A percentile compares a stretch with the other conserved stretches of the same genome.
These are phyloP conservation scores for Biscogniauxia sp. DNA, from an alignment of 2,329 filamentous ascomycete species.

Conservation along the genomic window DNA sequence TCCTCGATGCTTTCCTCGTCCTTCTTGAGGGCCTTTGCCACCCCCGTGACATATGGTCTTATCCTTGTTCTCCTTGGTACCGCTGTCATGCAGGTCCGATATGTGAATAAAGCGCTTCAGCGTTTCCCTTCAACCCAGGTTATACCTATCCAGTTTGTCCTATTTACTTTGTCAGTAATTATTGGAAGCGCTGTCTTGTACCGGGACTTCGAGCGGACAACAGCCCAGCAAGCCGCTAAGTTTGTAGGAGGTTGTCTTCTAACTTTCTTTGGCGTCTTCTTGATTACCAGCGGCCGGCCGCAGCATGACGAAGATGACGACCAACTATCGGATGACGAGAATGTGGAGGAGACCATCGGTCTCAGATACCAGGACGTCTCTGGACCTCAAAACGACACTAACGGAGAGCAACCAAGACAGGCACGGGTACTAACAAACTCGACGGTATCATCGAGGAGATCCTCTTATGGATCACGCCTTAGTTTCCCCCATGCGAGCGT, in stretches of 20 bases:
- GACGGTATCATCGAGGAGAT: slow-evolving; percentile 41
- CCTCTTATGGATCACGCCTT: slow-evolving; percentile 46
- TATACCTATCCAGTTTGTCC: slow-evolving; percentile 95
- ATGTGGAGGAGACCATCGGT: slow-evolving; percentile 63
- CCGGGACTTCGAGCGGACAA: slow-evolving; percentile 87
- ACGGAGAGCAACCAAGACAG: slow-evolving; percentile 18
- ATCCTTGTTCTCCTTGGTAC: slow-evolving; percentile 75
- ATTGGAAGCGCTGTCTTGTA: slow-evolving; percentile 91
- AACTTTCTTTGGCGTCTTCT: slow-evolving; percentile 95
- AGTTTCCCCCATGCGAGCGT: slow-evolving; percentile 41
- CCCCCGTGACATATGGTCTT: slow-evolving; percentile 88
- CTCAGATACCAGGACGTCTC: slow-evolving; percentile 46
- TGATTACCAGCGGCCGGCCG: slow-evolving; percentile 84
- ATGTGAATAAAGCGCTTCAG: slow-evolving; percentile 84
- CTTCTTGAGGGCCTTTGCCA: slow-evolving; percentile 83
- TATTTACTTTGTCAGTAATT: slow-evolving; percentile 95
- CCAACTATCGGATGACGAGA: slow-evolving; percentile 56
- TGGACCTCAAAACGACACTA: slow-evolving; percentile 35
- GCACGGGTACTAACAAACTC: slow-evolving; percentile 16
- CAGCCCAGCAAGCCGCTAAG: slow-evolving; percentile 69
- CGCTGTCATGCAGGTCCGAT: slow-evolving; percentile 95
- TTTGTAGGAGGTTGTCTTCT: slow-evolving; percentile 88
- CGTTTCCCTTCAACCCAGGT: slow-evolving; percentile 97
- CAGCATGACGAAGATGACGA: slow-evolving; percentile 52
- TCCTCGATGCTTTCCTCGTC: slow-evolving; percentile 92